A percentile compares a stretch with the other conserved stretches of the same genome.
Evolutionary conservation across 495 filamentous ascomycete species (phyloP).

Genomic region (Penicillium arizonense): DNA sequence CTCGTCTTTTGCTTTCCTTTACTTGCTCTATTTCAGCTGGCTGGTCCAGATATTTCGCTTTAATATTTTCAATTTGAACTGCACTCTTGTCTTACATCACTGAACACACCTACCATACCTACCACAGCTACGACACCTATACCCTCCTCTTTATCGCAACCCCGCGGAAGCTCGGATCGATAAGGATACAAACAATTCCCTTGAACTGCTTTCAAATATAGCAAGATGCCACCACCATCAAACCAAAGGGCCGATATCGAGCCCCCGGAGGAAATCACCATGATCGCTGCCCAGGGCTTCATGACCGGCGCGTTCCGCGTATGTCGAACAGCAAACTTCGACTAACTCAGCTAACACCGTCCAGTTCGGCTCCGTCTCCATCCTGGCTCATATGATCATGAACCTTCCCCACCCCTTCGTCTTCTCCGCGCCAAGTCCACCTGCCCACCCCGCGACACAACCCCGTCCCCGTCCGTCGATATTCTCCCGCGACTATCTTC

Average conservation of each 20-base stretch:
- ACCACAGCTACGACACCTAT: too few species aligned
- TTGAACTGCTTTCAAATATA: background rate
- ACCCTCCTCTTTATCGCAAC: too few species aligned
- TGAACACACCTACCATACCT: background rate
- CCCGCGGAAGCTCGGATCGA: too few species aligned
- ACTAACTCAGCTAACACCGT: background rate
- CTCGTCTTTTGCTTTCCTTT: slow-evolving; percentile 5
- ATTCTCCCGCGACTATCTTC: slow-evolving; percentile 37
- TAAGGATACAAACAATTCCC: background rate
- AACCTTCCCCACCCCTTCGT: slow-evolving; percentile 46
- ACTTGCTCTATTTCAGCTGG: slow-evolving; percentile 11
- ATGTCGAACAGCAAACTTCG: slow-evolving; percentile 12
- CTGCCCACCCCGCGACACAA: slow-evolving; percentile 17
- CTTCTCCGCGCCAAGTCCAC: slow-evolving; percentile 28
- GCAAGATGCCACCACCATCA: slow-evolving; percentile 41
- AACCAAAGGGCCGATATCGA: slow-evolving; percentile 36
- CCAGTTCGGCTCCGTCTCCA: slow-evolving; percentile 48
- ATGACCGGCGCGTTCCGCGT: slow-evolving; percentile 46
- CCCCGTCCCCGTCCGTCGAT: slow-evolving; percentile 25
- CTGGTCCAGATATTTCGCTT: slow-evolving; percentile 16
- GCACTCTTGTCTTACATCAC: background rate
- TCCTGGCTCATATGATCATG: slow-evolving; percentile 49
- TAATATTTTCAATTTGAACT: background rate
- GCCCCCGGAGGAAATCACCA: slow-evolving; percentile 42
- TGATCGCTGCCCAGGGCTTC: slow-evolving; percentile 42